Evolutionary conservation across 192 early-diverging fungal genomes (phyloP).

Genomic region (Linnemannia elongata): DNA sequence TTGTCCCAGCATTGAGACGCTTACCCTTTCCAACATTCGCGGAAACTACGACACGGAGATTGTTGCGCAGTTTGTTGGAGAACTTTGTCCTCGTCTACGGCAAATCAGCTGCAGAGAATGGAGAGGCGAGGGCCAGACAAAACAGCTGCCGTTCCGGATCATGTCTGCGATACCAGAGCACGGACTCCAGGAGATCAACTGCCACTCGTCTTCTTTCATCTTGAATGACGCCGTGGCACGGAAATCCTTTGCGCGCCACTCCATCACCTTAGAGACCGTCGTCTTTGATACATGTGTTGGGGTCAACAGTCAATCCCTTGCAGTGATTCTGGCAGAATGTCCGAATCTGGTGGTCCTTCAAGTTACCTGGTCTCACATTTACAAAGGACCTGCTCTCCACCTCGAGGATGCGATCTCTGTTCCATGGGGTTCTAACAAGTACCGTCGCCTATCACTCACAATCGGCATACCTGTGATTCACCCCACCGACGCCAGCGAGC

Average conservation of each 20-base stretch:
- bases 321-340: background rate
- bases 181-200: background rate
- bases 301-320: background rate
- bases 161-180: background rate
- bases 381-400: background rate
- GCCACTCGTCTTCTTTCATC: background rate
- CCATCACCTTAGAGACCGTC: background rate
- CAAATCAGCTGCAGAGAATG: background rate
- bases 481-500: background rate
- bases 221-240: background rate
- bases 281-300: background rate
- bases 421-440: background rate
- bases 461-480: background rate
- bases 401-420: background rate
- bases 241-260: background rate
- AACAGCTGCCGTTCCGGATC: background rate
- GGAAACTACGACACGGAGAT: background rate
- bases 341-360: background rate
- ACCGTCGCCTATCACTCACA: background rate
- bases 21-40: background rate
- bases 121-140: background rate
- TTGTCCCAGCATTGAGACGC: background rate
- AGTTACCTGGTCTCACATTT: background rate
- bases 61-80: background rate
- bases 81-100: background rate